Evolutionary conservation across 2,329 filamentous ascomycete species (phyloP).

Genomic region (Xylariales sp.): DNA sequence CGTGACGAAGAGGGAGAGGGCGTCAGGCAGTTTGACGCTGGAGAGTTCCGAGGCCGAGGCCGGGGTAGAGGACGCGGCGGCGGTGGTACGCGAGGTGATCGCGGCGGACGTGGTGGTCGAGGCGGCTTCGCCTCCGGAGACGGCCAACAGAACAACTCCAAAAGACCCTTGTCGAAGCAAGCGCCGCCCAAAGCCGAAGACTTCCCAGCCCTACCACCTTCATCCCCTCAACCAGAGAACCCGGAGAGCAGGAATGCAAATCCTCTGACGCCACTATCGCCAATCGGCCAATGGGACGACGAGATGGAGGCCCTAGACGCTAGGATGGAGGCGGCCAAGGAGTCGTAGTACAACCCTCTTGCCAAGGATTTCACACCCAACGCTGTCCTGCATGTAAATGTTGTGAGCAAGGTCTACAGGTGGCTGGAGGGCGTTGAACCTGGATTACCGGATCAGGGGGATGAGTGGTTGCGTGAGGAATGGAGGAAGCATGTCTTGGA

Average conservation of each 20-base stretch:
- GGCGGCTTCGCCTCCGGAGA: too few species aligned
- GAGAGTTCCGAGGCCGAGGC: slow-evolving; percentile 29
- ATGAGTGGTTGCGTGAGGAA: too few species aligned
- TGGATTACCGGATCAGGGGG: too few species aligned
- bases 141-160: too few species aligned
- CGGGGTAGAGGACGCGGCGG: slow-evolving; percentile 27
- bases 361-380: too few species aligned
- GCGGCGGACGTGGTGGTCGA: slow-evolving; percentile 26
- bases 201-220: slow-evolving; percentile 34
- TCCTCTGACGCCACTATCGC: slow-evolving; percentile 26
- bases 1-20: background rate
- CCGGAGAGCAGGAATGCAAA: slow-evolving; percentile 19
- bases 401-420: too few species aligned
- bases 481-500: too few species aligned
- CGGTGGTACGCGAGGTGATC: slow-evolving; percentile 24
- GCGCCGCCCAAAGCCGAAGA: slow-evolving; percentile 30
- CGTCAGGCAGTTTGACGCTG: slow-evolving; percentile 21
- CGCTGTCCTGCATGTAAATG: too few species aligned
- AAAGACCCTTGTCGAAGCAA: too few species aligned
- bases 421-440: too few species aligned
- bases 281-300: slow-evolving; percentile 43
- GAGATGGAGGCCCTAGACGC: slow-evolving; percentile 14
- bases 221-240: slow-evolving; percentile 20
- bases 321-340: slow-evolving; percentile 14
- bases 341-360: too few species aligned